Evolutionary conservation across 495 filamentous ascomycete genomes (phyloP).

Genomic region (Aspergillus hancockii): DNA sequence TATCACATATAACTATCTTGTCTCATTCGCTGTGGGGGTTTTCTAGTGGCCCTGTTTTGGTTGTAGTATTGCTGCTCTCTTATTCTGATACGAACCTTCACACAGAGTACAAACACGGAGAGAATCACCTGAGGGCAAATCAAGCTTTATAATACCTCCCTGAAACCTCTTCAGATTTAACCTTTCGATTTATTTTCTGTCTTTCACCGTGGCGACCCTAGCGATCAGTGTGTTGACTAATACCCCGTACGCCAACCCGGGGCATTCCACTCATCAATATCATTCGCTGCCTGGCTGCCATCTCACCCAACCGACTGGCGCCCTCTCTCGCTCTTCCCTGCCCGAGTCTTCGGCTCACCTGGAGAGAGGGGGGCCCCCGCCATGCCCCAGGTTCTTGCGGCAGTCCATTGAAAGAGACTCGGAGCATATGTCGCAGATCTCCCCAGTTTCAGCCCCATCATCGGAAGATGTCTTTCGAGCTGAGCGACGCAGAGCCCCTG

Average conservation of each 20-base stretch:
- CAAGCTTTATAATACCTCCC: slow-evolving; percentile 11
- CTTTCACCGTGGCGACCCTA: slow-evolving; percentile 46
- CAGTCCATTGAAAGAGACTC: slow-evolving; percentile 31
- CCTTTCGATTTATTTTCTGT: slow-evolving; percentile 2
- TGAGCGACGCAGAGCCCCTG: slow-evolving; percentile 28
- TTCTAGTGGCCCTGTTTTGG: neutral
- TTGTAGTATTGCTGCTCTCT: slow-evolving; percentile 3
- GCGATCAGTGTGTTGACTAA: slow-evolving; percentile 41
- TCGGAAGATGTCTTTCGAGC: slow-evolving; percentile 28
- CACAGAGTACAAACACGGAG: neutral
- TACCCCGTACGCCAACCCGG: slow-evolving; percentile 33
- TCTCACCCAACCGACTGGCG: slow-evolving; percentile 26
- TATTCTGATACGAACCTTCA: slow-evolving; percentile 7
- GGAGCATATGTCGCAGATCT: slow-evolving; percentile 53
- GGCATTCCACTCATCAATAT: slow-evolving; percentile 39
- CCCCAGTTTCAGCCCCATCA: slow-evolving; percentile 33
- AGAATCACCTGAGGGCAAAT: neutral
- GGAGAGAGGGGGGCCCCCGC: slow-evolving; percentile 43
- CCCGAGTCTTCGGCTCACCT: slow-evolving; percentile 37
- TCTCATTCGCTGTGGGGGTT: neutral
- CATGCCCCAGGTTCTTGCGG: slow-evolving; percentile 44
- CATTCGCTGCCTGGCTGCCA: slow-evolving; percentile 31
- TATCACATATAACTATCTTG: neutral
- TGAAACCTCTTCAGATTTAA: slow-evolving; percentile 3
- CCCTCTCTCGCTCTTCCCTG: slow-evolving; percentile 41